These are phyloP conservation scores for Gelatoporia subvermispora DNA, from an alignment of 768 basidiomycete species.

Conservation along the genomic window DNA sequence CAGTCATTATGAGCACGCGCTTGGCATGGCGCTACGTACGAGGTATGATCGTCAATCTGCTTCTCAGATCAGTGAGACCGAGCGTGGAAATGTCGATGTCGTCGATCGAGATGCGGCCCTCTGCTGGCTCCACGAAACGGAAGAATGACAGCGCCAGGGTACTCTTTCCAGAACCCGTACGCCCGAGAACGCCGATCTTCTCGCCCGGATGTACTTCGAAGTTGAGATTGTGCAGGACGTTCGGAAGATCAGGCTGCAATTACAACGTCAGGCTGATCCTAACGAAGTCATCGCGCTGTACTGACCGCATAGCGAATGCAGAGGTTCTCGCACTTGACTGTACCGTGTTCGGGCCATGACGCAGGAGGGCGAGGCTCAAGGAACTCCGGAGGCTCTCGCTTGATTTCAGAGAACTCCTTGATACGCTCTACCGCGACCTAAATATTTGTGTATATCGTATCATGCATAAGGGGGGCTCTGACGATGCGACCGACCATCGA, in stretches of 20 bases:
- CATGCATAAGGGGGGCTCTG: constrained; percentile 1
- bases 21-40: constrained; percentile 36
- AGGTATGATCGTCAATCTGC: constrained; percentile 70
- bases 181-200: constrained; percentile 75
- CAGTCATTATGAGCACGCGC: background rate
- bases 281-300: constrained; percentile 2
- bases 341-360: constrained; percentile 73
- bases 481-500: constrained; percentile 67
- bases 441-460: background rate
- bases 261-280: constrained; percentile 2
- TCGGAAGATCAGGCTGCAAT: constrained; percentile 73
- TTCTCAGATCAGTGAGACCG: constrained; percentile 78
- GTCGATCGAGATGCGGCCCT: constrained; percentile 72
- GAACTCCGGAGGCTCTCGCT: constrained; percentile 77
- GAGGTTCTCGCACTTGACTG: constrained; percentile 67
- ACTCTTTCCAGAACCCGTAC: constrained; percentile 69
- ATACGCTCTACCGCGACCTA: constrained; percentile 84
- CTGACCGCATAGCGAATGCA: constrained; percentile 75
- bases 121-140: constrained; percentile 83
- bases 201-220: constrained; percentile 72
- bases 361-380: constrained; percentile 78
- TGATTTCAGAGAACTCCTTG: constrained; percentile 84
- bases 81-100: constrained; percentile 75
- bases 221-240: constrained; percentile 75
- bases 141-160: constrained; percentile 83